A percentile compares a stretch with the other conserved stretches of the same genome.
Evolutionary conservation across 2,329 filamentous ascomycete genomes (phyloP).

Genomic region (Pezicula neosporulosa): DNA sequence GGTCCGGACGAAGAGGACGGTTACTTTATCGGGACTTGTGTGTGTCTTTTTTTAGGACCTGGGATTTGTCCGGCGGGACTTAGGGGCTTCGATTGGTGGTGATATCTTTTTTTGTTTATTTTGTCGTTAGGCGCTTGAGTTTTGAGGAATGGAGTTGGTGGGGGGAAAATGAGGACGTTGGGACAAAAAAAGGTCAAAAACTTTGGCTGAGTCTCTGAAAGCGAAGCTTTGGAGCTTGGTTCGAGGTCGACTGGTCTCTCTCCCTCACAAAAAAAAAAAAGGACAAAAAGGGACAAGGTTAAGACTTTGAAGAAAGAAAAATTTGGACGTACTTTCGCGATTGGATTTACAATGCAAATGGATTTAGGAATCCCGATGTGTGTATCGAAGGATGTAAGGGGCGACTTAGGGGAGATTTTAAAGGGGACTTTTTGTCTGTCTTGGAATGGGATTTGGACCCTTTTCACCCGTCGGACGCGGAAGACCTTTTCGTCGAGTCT

Average conservation of each 20-base stretch:
- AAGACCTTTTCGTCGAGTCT: constrained; percentile 17
- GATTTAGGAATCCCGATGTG: too few relatives aligned
- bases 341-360: too few relatives aligned
- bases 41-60: constrained; percentile 47
- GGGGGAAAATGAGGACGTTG: too few relatives aligned
- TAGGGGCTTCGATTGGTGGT: constrained; percentile 15
- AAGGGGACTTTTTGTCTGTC: constrained; percentile 29
- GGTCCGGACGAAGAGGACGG: constrained; percentile 97
- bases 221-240: too few relatives aligned
- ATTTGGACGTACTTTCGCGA: too few relatives aligned
- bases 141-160: neutral
- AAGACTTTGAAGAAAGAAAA: too few relatives aligned
- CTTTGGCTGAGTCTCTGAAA: too few relatives aligned
- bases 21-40: constrained; percentile 74
- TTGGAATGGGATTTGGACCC: constrained; percentile 24
- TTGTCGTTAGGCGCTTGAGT: neutral
- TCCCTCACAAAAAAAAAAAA: too few relatives aligned
- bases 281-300: too few relatives aligned
- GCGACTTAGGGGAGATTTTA: constrained; percentile 35
- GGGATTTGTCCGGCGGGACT: constrained; percentile 28
- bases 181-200: too few relatives aligned
- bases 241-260: too few relatives aligned
- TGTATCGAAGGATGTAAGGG: too few relatives aligned
- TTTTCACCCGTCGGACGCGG: constrained; percentile 24
- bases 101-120: constrained; percentile 33